Conservation (phyloP, 2,329 filamentous ascomycete species). For the Pseudogymnoascus verrucosus region DNA sequence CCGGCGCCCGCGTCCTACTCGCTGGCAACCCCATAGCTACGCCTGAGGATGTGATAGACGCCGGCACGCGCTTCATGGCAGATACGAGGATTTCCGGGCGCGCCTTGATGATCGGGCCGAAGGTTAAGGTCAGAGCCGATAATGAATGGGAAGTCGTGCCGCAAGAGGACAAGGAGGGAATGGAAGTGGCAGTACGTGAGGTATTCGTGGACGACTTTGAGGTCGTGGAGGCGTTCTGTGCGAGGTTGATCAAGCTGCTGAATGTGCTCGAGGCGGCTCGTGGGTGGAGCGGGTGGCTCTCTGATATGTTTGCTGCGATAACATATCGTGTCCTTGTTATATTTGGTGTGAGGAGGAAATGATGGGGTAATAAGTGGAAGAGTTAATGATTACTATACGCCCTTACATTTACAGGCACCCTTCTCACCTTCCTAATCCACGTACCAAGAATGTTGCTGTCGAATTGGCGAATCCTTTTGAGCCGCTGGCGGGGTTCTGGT, state of each 20-base stretch:
- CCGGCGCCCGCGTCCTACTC: slow-evolving; percentile 41
- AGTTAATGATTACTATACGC: not conserved
- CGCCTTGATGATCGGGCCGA: slow-evolving; percentile 50
- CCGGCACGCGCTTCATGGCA: slow-evolving; percentile 52
- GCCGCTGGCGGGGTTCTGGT: not conserved
- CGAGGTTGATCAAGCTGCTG: slow-evolving; percentile 44
- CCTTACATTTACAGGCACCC: not conserved
- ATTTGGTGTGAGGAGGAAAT: not conserved
- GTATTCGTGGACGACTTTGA: slow-evolving; percentile 51
- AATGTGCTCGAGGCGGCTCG: slow-evolving; percentile 41
- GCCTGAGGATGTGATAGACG: slow-evolving; percentile 53
- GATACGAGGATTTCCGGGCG: slow-evolving; percentile 50
- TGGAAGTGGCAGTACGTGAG: slow-evolving; percentile 49
- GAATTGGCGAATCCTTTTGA: not conserved
- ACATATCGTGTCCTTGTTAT: slow-evolving; percentile 17
- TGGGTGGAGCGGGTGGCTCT: slow-evolving; percentile 44
- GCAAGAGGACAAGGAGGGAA: slow-evolving; percentile 16
- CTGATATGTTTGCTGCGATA: slow-evolving; percentile 19
- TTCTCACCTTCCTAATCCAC: not conserved
- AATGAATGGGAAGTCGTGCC: slow-evolving; percentile 27
- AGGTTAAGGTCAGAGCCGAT: slow-evolving; percentile 38
- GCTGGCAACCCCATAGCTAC: slow-evolving; percentile 47
- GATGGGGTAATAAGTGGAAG: not conserved
- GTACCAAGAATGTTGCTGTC: not conserved
- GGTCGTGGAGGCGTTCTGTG: slow-evolving; percentile 47